phyloP scores from a whole-genome alignment of 495 filamentous ascomycete genomes.

The Cercophora sp. region DNA sequence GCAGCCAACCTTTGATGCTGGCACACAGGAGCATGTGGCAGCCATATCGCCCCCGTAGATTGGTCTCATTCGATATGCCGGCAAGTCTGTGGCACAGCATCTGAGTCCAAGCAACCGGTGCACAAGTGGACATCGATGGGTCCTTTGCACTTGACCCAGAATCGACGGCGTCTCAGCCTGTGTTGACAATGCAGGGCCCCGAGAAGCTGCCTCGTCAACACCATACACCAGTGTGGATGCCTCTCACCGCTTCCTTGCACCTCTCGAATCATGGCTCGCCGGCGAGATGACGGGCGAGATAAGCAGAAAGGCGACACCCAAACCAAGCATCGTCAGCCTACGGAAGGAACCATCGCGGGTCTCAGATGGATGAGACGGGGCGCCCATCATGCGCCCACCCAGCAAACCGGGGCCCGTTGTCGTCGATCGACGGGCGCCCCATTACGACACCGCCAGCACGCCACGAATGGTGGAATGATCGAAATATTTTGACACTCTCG shows the following conservation, averaged over 20 bases:
- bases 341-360: not conserved
- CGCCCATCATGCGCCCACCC: not conserved
- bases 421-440: not conserved
- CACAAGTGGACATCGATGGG: slow-evolving; percentile 3
- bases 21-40: slow-evolving; percentile 4
- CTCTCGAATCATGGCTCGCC: not conserved
- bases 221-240: not conserved
- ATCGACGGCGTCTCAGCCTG: slow-evolving; percentile 7
- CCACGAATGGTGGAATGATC: not conserved
- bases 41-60: not conserved
- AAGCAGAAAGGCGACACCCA: slow-evolving; percentile 5
- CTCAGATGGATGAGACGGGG: not conserved
- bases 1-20: not conserved
- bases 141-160: not conserved
- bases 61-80: slow-evolving; percentile 11
- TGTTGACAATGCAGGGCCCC: not conserved
- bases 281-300: not conserved
- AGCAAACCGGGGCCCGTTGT: not conserved
- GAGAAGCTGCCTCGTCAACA: not conserved
- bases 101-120: slow-evolving; percentile 1
- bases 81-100: slow-evolving; percentile 13
- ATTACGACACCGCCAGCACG: slow-evolving; percentile 12
- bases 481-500: too few species aligned
- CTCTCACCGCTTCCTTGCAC: not conserved
- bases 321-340: not conserved